These are phyloP conservation scores for Diatrype stigma DNA, from an alignment of 2,329 filamentous ascomycete genomes.

Conservation along the genomic window DNA sequence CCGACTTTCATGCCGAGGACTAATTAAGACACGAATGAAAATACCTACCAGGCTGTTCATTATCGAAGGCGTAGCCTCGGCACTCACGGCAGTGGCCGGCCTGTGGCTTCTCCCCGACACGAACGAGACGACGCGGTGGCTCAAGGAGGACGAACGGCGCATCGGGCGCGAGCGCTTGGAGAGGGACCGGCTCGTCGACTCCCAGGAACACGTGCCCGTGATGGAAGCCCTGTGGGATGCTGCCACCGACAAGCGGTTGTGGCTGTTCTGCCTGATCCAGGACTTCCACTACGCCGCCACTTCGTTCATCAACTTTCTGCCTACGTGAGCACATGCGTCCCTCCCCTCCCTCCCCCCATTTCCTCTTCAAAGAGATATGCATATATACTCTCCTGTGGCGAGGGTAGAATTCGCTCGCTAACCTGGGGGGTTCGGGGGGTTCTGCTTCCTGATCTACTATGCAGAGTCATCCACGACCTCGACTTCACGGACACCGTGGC, in stretches of 20 bases:
- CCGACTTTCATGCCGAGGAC: too few species aligned
- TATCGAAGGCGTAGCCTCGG: slow-evolving; percentile 23
- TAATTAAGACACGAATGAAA: too few species aligned
- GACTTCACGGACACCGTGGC: slow-evolving; percentile 46
- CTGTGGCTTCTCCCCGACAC: slow-evolving; percentile 31
- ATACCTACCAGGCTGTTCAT: slow-evolving; percentile 22
- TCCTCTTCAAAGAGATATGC: too few species aligned
- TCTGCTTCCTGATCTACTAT: slow-evolving; percentile 16
- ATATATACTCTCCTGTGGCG: slow-evolving; percentile 27
- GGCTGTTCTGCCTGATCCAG: slow-evolving; percentile 50
- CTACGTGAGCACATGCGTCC: slow-evolving; percentile 26
- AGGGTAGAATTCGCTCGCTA: too few species aligned
- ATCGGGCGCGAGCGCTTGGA: slow-evolving; percentile 33
- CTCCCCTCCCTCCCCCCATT: too few species aligned
- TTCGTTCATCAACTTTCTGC: slow-evolving; percentile 31
- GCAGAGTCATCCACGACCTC: slow-evolving; percentile 43
- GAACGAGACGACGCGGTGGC: slow-evolving; percentile 34
- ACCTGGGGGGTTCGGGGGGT: background rate
- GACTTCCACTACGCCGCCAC: slow-evolving; percentile 5
- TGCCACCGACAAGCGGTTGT: slow-evolving; percentile 42
- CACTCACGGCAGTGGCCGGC: slow-evolving; percentile 24
- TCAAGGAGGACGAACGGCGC: slow-evolving; percentile 36
- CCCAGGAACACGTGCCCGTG: slow-evolving; percentile 29
- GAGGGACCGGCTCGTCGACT: slow-evolving; percentile 1
- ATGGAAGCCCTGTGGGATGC: slow-evolving; percentile 44